A percentile compares a stretch with the other conserved stretches of the same genome.
phyloP scores from a whole-genome alignment of 176 grass and related monocot species.

The Rhynchospora tenuis region DNA sequence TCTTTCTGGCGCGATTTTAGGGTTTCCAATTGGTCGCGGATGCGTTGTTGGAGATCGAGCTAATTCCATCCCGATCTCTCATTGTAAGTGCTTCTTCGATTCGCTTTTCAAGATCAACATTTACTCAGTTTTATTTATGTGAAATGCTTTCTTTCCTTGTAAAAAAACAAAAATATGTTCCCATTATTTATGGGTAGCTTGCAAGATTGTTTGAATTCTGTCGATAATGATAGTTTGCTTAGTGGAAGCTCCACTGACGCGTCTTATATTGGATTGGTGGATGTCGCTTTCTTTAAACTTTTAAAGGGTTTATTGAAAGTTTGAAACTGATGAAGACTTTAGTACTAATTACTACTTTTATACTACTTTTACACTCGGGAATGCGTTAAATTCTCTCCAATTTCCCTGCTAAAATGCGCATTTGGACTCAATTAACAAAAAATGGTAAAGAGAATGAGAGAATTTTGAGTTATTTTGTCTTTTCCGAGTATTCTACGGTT shows the following conservation, averaged over 20 bases:
- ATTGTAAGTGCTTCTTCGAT: slow-evolving; percentile 12
- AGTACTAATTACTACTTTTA: background rate
- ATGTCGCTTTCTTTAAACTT: slow-evolving; percentile 8
- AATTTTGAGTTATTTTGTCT: background rate
- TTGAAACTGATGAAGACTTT: background rate
- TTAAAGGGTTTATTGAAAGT: background rate
- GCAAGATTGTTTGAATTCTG: background rate
- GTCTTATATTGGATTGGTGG: background rate
- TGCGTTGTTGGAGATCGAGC: slow-evolving; percentile 22
- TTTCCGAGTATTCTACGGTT: background rate
- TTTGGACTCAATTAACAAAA: background rate
- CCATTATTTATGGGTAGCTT: background rate
- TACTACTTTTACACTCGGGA: background rate
- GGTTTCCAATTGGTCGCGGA: slow-evolving; percentile 32
- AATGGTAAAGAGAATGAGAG: background rate
- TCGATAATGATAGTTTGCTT: background rate
- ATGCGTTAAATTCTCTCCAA: background rate
- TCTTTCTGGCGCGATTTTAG: slow-evolving; percentile 19
- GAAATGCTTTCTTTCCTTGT: background rate
- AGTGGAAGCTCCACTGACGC: background rate
- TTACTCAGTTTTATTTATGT: background rate
- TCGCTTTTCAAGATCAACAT: background rate
- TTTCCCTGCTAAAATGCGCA: background rate
- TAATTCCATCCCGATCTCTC: slow-evolving; percentile 6
- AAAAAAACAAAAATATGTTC: background rate